A percentile compares a stretch with the other conserved stretches of the same genome.
Conservation (phyloP, 768 basidiomycete species). For the Serendipita indica region DNA sequence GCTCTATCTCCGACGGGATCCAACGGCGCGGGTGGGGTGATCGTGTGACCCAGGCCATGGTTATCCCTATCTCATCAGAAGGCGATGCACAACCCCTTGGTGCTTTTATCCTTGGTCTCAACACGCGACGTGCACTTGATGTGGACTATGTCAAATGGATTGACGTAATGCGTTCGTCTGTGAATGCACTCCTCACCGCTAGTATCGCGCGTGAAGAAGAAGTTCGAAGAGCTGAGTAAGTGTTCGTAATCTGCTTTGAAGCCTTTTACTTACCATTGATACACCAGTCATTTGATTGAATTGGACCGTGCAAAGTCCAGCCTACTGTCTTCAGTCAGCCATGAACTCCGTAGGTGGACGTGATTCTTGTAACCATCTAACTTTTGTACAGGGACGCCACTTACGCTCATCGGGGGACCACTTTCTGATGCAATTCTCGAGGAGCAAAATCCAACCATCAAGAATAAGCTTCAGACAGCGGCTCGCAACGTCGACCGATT, state of each 20-base stretch:
- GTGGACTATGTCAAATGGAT: conserved; percentile 17
- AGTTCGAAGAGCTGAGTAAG: conserved; percentile 17
- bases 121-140: conserved; percentile 19
- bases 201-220: conserved; percentile 19
- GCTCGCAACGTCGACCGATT: conserved; percentile 24
- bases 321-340: conserved; percentile 19
- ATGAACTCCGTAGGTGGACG: conserved; percentile 17
- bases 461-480: conserved; percentile 16
- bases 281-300: conserved; percentile 16
- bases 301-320: conserved; percentile 20
- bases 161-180: conserved; percentile 15
- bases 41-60: conserved; percentile 15
- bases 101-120: conserved; percentile 20
- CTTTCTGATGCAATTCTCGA: conserved; percentile 15
- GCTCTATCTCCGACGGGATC: conserved; percentile 12
- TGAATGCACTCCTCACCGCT: conserved; percentile 16
- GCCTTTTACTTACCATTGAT: not conserved
- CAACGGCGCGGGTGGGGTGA: conserved; percentile 17
- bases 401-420: conserved; percentile 20
- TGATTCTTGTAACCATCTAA: not conserved
- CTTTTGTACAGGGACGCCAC: conserved; percentile 16
- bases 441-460: conserved; percentile 14
- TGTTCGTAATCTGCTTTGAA: not conserved
- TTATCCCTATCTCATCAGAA: conserved; percentile 17
- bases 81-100: conserved; percentile 14